These are phyloP conservation scores for Grosmannia huntii DNA, from an alignment of 2,329 filamentous ascomycete species.

Conservation along the genomic window DNA sequence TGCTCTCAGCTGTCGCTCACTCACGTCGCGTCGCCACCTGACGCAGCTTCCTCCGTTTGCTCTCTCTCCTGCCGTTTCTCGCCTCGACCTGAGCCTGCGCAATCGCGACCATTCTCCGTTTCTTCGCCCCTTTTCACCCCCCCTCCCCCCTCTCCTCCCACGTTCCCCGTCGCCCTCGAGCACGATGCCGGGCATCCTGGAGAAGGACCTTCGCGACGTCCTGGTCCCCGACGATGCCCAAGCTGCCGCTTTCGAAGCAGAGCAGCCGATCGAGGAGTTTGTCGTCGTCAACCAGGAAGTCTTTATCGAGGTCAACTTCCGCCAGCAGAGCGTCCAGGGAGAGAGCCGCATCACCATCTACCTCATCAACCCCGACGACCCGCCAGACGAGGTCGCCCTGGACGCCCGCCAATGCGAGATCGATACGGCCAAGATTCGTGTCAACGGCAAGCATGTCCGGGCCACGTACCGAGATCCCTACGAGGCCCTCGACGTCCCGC, in stretches of 20 bases:
- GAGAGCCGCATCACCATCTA: conserved; percentile 72
- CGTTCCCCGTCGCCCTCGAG: not conserved
- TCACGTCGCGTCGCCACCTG: conserved; percentile 2
- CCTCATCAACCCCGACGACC: conserved; percentile 41
- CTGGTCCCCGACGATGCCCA: not conserved
- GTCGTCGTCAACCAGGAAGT: conserved; percentile 73
- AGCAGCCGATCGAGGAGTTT: conserved; percentile 19
- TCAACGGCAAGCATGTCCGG: conserved; percentile 31
- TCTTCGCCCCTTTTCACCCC: not conserved
- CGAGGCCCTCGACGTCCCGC: conserved; percentile 46
- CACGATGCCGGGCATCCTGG: conserved; percentile 17
- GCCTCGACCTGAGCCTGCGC: not conserved
- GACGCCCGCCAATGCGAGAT: conserved; percentile 52
- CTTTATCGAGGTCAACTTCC: conserved; percentile 80
- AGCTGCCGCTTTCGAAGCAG: conserved; percentile 3
- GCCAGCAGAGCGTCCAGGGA: conserved; percentile 59
- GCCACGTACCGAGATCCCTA: conserved; percentile 53
- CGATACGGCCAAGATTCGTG: conserved; percentile 37
- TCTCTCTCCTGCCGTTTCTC: no score
- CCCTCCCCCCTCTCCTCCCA: not conserved
- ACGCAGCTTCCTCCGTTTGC: not conserved
- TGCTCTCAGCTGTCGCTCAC: not conserved
- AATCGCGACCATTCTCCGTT: not conserved
- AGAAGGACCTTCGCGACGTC: conserved; percentile 6
- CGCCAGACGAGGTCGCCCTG: conserved; percentile 40